A percentile compares a stretch with the other conserved stretches of the same genome.
phyloP scores from a whole-genome alignment of 2,329 filamentous ascomycete species.

The Sordariomycetes sp. region DNA sequence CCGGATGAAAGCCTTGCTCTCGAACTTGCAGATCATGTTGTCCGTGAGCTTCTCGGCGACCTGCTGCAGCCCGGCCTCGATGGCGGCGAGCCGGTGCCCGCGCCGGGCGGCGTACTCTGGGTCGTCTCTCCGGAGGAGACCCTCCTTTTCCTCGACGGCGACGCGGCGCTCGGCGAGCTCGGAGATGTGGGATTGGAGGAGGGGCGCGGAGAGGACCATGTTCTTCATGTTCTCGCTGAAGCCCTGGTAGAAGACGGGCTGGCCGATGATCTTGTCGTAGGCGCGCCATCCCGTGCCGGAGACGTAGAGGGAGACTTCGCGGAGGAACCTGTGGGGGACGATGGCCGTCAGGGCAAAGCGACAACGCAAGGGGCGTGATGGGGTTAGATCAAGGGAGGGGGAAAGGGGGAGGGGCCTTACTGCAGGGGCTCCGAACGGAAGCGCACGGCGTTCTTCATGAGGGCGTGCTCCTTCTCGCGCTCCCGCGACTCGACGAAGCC shows the following conservation, averaged over 20 bases:
- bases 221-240: constrained; percentile 85
- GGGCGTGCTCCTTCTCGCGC: constrained; percentile 48
- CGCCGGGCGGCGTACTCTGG: constrained; percentile 30
- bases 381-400: constrained; percentile 3
- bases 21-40: constrained; percentile 98
- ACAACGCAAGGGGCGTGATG: too few species aligned
- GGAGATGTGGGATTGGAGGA: constrained; percentile 61
- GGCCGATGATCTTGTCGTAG: constrained; percentile 81
- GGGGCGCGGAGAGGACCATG: constrained; percentile 59
- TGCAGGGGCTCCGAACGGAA: constrained; percentile 61
- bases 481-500: constrained; percentile 42
- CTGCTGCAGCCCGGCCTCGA: constrained; percentile 63
- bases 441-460: constrained; percentile 74
- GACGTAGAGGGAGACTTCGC: constrained; percentile 86
- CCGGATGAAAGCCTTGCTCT: constrained; percentile 84
- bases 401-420: constrained; percentile 18
- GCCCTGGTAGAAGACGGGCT: constrained; percentile 84
- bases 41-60: constrained; percentile 81
- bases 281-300: constrained; percentile 90
- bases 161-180: constrained; percentile 66
- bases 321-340: constrained; percentile 55
- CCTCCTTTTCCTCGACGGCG: constrained; percentile 63
- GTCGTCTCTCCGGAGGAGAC: constrained; percentile 45
- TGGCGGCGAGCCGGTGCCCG: constrained; percentile 42
- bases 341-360: not conserved